A percentile compares a stretch with the other conserved stretches of the same genome.
Conservation (phyloP, 192 early-diverging fungal species). For the Backusella psychrophila region DNA sequence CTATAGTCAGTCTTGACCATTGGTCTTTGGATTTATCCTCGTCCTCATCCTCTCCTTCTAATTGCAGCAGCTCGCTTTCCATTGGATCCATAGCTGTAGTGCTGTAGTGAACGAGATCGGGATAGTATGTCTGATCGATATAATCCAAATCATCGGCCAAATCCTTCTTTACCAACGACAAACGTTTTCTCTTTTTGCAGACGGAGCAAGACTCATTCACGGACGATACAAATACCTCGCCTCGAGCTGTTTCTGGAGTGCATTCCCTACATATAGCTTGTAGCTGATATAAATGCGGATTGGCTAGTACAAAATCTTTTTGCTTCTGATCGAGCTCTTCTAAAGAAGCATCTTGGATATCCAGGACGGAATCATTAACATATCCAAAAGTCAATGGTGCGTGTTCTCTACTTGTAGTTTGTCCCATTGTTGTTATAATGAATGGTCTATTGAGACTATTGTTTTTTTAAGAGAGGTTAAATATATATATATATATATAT, state of each 20-base stretch:
- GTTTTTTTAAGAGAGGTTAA: not conserved
- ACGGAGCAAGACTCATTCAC: not conserved
- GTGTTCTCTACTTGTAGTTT: constrained; percentile 11
- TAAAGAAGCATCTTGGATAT: not conserved
- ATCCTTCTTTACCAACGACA: constrained; percentile 11
- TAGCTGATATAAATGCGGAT: constrained; percentile 18
- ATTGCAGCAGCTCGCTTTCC: constrained; percentile 7
- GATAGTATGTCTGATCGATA: constrained; percentile 32
- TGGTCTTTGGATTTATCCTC: not conserved
- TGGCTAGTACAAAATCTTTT: constrained; percentile 8
- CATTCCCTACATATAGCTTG: constrained; percentile 6
- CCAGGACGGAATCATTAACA: not conserved
- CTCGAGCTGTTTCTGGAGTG: not conserved
- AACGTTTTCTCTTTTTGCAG: constrained; percentile 9
- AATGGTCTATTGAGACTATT: not conserved
- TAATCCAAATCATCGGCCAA: constrained; percentile 27
- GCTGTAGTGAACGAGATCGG: constrained; percentile 10
- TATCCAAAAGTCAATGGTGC: constrained; percentile 19
- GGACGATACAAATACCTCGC: not conserved
- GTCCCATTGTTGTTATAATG: constrained; percentile 6
- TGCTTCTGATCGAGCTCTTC: not conserved
- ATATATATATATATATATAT: not conserved
- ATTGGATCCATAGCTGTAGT: constrained; percentile 20
- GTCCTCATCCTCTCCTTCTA: constrained; percentile 11
- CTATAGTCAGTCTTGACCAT: constrained; percentile 16